Evolutionary conservation across 345 rosid genomes (phyloP).

Genomic region (Aquilaria yunnanensis): DNA sequence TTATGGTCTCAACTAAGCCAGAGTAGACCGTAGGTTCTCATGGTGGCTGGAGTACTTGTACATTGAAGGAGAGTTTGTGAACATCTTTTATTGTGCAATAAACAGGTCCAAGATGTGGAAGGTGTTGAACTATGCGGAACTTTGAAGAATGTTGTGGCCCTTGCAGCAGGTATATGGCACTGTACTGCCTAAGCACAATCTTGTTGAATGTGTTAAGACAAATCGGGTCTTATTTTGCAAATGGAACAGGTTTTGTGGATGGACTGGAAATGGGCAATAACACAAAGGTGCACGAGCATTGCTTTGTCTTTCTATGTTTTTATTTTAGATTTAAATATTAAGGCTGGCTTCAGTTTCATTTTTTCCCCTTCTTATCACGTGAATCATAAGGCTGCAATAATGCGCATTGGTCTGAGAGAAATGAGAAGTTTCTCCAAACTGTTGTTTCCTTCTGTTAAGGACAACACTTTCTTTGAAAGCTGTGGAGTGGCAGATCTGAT

Average conservation of each 20-base stretch:
- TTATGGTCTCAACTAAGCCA: not conserved
- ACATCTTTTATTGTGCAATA: constrained; percentile 1
- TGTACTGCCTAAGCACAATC: not conserved
- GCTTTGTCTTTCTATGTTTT: too few relatives aligned
- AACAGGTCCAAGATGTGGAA: constrained; percentile 84
- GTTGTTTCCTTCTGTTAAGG: constrained; percentile 76
- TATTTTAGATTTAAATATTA: constrained; percentile 1
- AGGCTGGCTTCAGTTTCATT: not conserved
- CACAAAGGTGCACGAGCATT: constrained; percentile 55
- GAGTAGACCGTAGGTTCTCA: not conserved
- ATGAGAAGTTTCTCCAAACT: constrained; percentile 87
- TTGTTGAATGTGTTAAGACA: not conserved
- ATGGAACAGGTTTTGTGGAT: constrained; percentile 67
- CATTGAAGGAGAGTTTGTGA: not conserved
- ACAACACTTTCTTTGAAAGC: constrained; percentile 90
- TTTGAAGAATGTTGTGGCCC: constrained; percentile 91
- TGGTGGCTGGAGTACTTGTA: not conserved
- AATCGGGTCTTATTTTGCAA: constrained; percentile 8
- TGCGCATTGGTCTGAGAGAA: constrained; percentile 95
- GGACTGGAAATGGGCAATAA: constrained; percentile 97
- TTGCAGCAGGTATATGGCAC: constrained; percentile 63
- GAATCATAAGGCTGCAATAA: constrained; percentile 73
- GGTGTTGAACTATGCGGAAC: constrained; percentile 98
- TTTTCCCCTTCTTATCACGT: not conserved
- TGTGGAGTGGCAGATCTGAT: constrained; percentile 94